These are phyloP conservation scores for Sclerotinia borealis DNA, from an alignment of 2,329 filamentous ascomycete species.

Conservation along the genomic window DNA sequence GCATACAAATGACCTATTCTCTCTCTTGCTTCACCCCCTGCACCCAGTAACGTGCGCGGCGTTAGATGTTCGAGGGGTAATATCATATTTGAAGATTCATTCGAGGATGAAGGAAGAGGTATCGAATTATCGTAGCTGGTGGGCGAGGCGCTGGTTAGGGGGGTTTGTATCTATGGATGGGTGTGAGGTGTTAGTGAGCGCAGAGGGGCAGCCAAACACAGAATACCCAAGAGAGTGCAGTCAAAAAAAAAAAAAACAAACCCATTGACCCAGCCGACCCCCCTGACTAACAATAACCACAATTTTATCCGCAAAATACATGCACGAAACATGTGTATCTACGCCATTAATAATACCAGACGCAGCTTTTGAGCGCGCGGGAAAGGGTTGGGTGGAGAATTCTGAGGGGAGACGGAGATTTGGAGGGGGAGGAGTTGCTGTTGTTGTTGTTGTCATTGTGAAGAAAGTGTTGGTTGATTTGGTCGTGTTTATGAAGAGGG, in stretches of 20 bases:
- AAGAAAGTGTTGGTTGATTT: too few relatives aligned
- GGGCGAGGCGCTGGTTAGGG: conserved; percentile 62
- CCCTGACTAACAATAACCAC: conserved; percentile 83
- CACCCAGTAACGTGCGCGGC: conserved; percentile 80
- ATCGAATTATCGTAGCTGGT: conserved; percentile 50
- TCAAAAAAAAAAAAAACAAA: conserved; percentile 38
- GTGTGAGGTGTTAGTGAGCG: not conserved
- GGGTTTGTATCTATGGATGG: conserved; percentile 62
- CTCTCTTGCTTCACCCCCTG: conserved; percentile 71
- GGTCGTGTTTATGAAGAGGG: not conserved
- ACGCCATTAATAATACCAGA: conserved; percentile 60
- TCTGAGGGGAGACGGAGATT: not conserved
- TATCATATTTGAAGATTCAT: conserved; percentile 39
- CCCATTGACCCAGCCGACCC: conserved; percentile 87
- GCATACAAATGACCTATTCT: conserved; percentile 83
- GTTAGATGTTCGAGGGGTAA: conserved; percentile 82
- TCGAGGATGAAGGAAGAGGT: conserved; percentile 14
- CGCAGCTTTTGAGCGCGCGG: conserved; percentile 32
- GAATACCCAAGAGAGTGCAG: too few relatives aligned
- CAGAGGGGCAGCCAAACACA: not conserved
- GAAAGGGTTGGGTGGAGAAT: conserved; percentile 24
- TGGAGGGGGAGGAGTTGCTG: not conserved
- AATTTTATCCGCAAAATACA: conserved; percentile 84
- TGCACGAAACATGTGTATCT: conserved; percentile 63
- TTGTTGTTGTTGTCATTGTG: not conserved